A percentile compares a stretch with the other conserved stretches of the same genome.
Evolutionary conservation across 2,329 filamentous ascomycete species (phyloP).

Genomic region (Sporothrix luriei): DNA sequence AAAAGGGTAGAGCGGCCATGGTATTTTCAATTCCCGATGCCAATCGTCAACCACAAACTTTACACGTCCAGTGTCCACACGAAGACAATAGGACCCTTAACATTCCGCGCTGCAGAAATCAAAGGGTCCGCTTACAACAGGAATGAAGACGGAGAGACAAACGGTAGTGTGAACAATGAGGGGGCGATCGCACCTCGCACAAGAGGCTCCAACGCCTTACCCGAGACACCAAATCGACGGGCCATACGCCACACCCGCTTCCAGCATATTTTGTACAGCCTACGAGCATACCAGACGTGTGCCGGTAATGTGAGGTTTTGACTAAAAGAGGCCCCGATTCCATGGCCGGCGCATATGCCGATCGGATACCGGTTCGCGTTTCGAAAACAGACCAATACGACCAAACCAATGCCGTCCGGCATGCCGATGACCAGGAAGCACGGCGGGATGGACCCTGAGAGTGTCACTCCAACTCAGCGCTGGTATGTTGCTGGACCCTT

Average conservation of each 20-base stretch:
- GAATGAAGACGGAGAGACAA: not conserved
- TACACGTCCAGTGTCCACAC: not conserved
- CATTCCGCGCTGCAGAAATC: not conserved
- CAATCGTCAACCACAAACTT: not conserved
- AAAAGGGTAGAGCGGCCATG: not conserved
- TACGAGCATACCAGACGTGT: not conserved
- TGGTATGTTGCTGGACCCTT: not conserved
- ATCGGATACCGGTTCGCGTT: not conserved
- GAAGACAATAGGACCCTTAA: not conserved
- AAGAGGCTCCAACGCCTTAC: not conserved
- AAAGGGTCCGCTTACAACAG: not conserved
- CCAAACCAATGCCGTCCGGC: conserved; percentile 12
- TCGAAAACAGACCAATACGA: not conserved
- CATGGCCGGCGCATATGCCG: not conserved
- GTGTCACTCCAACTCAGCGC: not conserved
- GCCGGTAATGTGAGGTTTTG: not conserved
- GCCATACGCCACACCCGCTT: conserved; percentile 3
- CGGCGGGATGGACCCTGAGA: not conserved
- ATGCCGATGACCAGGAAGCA: not conserved
- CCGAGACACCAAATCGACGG: not conserved
- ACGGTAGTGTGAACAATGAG: not conserved
- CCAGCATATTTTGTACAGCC: too few relatives aligned
- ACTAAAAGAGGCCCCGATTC: not conserved
- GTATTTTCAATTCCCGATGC: too few relatives aligned
- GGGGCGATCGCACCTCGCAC: not conserved